A percentile compares a stretch with the other conserved stretches of the same genome.
These are phyloP conservation scores for Stellera chamaejasme DNA, from an alignment of 345 rosid species.

Conservation along the genomic window DNA sequence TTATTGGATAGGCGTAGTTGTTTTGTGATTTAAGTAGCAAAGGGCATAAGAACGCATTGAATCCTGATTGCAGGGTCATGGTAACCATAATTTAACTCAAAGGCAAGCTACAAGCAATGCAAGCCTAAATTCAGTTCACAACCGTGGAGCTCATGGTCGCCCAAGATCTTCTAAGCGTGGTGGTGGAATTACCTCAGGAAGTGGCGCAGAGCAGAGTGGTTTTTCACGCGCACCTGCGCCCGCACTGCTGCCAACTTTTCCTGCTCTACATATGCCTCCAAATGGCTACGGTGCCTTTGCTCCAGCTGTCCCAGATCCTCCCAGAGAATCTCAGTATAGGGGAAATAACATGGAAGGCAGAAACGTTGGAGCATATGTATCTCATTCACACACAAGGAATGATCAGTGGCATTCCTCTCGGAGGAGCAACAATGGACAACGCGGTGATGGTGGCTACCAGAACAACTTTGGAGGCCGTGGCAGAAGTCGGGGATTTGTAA, in stretches of 20 bases:
- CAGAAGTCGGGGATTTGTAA: conserved; percentile 40
- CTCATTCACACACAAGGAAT: conserved; percentile 27
- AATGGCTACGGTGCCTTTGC: conserved; percentile 23
- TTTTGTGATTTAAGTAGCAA: conserved; percentile 2
- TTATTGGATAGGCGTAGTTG: no score
- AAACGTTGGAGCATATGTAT: conserved; percentile 28
- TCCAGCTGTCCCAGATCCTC: conserved; percentile 24
- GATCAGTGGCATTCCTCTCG: conserved; percentile 36
- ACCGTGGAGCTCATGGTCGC: conserved; percentile 22
- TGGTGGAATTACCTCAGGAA: conserved; percentile 20
- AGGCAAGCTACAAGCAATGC: conserved; percentile 24
- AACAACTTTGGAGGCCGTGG: conserved; percentile 32
- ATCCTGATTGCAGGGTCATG: conserved; percentile 20
- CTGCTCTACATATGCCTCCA: conserved; percentile 24
- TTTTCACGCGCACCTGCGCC: conserved; percentile 24
- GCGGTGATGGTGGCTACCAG: conserved; percentile 39
- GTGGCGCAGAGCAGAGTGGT: conserved; percentile 22
- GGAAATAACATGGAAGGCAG: conserved; percentile 38
- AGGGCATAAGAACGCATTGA: neutral
- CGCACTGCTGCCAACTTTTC: conserved; percentile 40
- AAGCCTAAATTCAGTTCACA: conserved; percentile 26
- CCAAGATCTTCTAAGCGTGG: conserved; percentile 30
- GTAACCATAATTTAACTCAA: conserved; percentile 21
- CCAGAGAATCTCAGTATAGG: conserved; percentile 30
- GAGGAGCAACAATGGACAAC: conserved; percentile 42